Evolutionary conservation across 768 basidiomycete genomes (phyloP), one percentile per base, ranked within the genome.

Genomic region (Mycena olivaceomarginata): DNA sequence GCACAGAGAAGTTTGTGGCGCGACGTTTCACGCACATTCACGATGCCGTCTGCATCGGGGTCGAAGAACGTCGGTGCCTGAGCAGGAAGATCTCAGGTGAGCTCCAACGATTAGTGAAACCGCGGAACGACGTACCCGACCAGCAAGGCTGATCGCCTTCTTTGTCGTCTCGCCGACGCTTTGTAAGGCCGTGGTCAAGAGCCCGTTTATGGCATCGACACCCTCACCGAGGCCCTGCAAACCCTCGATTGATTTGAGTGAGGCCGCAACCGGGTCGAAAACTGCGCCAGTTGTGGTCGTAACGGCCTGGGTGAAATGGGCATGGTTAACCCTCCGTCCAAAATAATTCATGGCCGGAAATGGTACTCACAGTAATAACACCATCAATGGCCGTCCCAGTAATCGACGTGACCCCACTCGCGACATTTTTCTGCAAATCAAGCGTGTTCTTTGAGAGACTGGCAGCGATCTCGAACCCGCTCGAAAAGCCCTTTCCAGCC

Each of bases 391-490:
- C 53, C n/a, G 53, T 56, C n/a, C 53, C 53, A n/a, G 8, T 22
- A n/a, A 56, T 20, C n/a, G 53, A 22, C 5, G 8, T 56, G n/a
- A 56, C 53, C 10, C 53, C 53, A 22, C 53, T n/a, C 9, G 53
- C 53, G n/a, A 56, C 53, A 22, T 56, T 56, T 22, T 22, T n/a
- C 53, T 56, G 53, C n/a, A 56, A n/a, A 22, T 56, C 53, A 8
- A 56, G n/a, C n/a, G 53, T 12, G 8, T 56, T n/a, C 53, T 56
- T 56, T n/a, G 53, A 56, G 53, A 56, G 53, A 56, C 53, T 56
- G n/a, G n/a, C 53, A n/a, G 53, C 53, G n/a, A 56, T 56, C 53
- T 56, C 53, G 53, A 56, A 56, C 12, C 53, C 53, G 22, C 53
- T 56, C 22, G 53, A 56, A 22, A 56, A 56, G n/a, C 53, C 53